Base-by-base conservation (phyloP, 73 alveolate genomes). In the Paramecium sonneborni region DNA sequence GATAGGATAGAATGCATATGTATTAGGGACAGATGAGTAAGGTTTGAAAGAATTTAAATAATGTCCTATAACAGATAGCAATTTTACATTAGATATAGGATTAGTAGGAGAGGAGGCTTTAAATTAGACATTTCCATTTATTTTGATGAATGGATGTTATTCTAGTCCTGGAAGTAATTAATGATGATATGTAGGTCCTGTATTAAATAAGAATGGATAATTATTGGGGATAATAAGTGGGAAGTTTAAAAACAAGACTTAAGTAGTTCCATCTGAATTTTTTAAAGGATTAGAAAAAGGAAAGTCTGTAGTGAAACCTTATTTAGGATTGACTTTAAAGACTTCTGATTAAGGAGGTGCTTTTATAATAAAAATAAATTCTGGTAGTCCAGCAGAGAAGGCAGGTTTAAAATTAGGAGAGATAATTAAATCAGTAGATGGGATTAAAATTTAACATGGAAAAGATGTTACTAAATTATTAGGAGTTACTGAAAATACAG, bases 321-420 rank as follows among this genome's bases (percentile, higher is more conserved):
- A 79, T 79, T 79, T 79, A 14, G 90, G 90, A 41, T 79, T 57
- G 18, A 43, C 90, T 43, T 34, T 79, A 23, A 79, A 79, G n/a
- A 79, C 90, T 37, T 79, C 90, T 37, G 89, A 88, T 56, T 12
- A 88, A 44, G 94, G 94, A 70, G 94, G 94, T 5, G 94, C 94
- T 12, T 88, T 88, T 38, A 30, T 88, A 30, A 46, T 88, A 70
- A 88, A 88, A 32, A 82, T 88, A 21, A 88, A 88, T 68, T 37
- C 94, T 23, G 94, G 70, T 69, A 70, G 91, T 43, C 94, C 94
- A 0, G 94, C 91, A 21, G 94, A 76, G 23, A 88, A 88, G 55
- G 94, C 91, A 14, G 94, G 87, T 8, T 43, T 88, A 44, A 88
- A 52, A 72, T 70, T 88, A 72, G 94, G 94, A 2, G 94, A 88